Evolutionary conservation across 148 eudicot species (phyloP).

Genomic region (Arctostaphylos glauca): DNA sequence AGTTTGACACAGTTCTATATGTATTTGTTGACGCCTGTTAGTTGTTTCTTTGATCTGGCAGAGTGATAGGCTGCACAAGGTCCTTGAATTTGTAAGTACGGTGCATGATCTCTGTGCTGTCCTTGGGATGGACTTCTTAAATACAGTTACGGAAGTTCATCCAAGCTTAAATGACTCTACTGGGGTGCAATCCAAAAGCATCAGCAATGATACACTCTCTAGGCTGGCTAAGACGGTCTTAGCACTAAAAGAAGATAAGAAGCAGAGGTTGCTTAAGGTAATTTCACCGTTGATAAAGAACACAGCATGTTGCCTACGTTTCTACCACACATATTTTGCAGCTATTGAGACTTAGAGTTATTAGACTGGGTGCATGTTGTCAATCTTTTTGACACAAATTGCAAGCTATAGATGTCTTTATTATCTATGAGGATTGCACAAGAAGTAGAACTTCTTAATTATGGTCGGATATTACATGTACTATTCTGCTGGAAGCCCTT

Average conservation of each 20-base stretch:
- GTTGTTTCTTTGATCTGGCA: constrained; percentile 35
- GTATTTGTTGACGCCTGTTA: neutral
- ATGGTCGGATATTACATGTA: neutral
- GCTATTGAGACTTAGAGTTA: neutral
- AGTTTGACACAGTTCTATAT: neutral
- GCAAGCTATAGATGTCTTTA: neutral
- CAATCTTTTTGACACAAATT: neutral
- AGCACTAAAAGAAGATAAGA: constrained; percentile 83
- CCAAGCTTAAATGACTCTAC: constrained; percentile 86
- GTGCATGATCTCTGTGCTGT: constrained; percentile 98
- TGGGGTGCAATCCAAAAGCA: constrained; percentile 86
- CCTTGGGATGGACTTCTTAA: constrained; percentile 92
- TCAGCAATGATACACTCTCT: constrained; percentile 87
- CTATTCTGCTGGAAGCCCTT: neutral
- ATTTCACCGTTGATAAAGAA: neutral
- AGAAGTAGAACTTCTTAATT: neutral
- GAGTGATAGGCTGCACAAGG: constrained; percentile 98
- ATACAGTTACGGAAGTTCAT: constrained; percentile 94
- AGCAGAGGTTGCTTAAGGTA: constrained; percentile 90
- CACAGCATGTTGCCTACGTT: neutral
- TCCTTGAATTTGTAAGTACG: constrained; percentile 89
- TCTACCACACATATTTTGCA: neutral
- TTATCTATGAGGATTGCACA: neutral
- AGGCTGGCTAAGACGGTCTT: constrained; percentile 85
- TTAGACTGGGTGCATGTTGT: neutral